Evolutionary conservation across 2,329 filamentous ascomycete species (phyloP).

Genomic region (Beauveria sp.): DNA sequence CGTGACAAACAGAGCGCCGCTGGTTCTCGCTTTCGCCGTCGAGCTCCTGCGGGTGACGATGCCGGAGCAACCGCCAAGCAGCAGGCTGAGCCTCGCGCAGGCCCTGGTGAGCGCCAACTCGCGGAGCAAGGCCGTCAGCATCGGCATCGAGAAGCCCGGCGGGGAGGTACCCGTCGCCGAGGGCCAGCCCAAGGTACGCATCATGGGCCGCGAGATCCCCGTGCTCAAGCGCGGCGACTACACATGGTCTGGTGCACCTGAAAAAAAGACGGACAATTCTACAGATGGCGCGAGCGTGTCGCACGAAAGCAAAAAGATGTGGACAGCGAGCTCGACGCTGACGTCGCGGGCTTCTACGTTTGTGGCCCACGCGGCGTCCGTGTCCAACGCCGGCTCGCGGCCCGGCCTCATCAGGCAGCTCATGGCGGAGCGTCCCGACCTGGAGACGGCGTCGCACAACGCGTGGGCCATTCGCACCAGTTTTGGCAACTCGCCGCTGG

Average conservation of each 20-base stretch:
- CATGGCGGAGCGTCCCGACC: conserved; percentile 38
- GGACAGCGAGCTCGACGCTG: conserved; percentile 45
- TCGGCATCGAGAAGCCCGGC: conserved; percentile 63
- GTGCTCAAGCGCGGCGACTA: conserved; percentile 76
- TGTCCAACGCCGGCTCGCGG: conserved; percentile 34
- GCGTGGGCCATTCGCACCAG: conserved; percentile 40
- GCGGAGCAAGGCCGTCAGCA: conserved; percentile 63
- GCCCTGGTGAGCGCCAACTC: conserved; percentile 79
- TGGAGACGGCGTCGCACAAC: conserved; percentile 52
- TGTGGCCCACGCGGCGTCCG: conserved; percentile 40
- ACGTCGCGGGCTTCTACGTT: conserved; percentile 49
- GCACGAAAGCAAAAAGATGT: conserved; percentile 26
- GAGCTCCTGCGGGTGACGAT: conserved; percentile 70
- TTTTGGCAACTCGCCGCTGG: conserved; percentile 29
- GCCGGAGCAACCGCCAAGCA: conserved; percentile 80
- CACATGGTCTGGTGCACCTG: conserved; percentile 25
- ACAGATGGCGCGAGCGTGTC: conserved; percentile 10
- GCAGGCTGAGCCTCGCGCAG: conserved; percentile 73
- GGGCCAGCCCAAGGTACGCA: conserved; percentile 64
- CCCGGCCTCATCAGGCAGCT: conserved; percentile 38
- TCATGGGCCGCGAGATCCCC: conserved; percentile 66
- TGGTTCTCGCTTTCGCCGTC: conserved; percentile 74
- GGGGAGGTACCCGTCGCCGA: conserved; percentile 67
- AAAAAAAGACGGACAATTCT: conserved; percentile 2
- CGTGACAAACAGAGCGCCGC: conserved; percentile 71